A percentile compares a stretch with the other conserved stretches of the same genome.
Conservation (phyloP, 208 protist species). For the Leishmania amazonensis region DNA sequence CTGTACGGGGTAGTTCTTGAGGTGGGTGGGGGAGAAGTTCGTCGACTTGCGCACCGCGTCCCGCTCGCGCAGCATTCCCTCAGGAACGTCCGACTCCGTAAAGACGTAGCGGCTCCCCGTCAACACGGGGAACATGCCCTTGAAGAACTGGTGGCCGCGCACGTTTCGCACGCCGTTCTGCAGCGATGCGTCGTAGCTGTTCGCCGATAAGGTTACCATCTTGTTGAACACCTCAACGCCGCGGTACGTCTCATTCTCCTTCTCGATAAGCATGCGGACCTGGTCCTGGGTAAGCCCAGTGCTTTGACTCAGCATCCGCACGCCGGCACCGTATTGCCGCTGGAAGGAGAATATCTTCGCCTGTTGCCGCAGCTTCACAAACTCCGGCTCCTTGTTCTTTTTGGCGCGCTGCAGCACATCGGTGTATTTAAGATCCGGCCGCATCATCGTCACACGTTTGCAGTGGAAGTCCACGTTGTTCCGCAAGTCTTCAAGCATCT, state of each 20-base stretch:
- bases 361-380: constrained; percentile 91
- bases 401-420: constrained; percentile 89
- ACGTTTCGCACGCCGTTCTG: constrained; percentile 89
- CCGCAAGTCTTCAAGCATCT: constrained; percentile 92
- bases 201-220: constrained; percentile 89
- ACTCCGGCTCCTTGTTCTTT: constrained; percentile 93
- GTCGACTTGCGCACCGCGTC: constrained; percentile 77
- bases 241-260: constrained; percentile 89
- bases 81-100: constrained; percentile 86
- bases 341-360: constrained; percentile 96
- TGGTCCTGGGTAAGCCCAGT: constrained; percentile 91
- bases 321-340: constrained; percentile 93
- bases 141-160: constrained; percentile 89
- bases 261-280: constrained; percentile 91
- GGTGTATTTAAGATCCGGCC: constrained; percentile 90
- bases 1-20: constrained; percentile 95
- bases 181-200: constrained; percentile 88
- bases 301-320: constrained; percentile 91
- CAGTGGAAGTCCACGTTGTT: constrained; percentile 93
- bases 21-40: constrained; percentile 91
- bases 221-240: constrained; percentile 90
- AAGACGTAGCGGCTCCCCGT: constrained; percentile 92
- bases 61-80: constrained; percentile 68
- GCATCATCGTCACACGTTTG: constrained; percentile 94
- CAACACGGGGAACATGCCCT: constrained; percentile 92